phyloP scores from a whole-genome alignment of 768 basidiomycete genomes.

The Mycena maculata region DNA sequence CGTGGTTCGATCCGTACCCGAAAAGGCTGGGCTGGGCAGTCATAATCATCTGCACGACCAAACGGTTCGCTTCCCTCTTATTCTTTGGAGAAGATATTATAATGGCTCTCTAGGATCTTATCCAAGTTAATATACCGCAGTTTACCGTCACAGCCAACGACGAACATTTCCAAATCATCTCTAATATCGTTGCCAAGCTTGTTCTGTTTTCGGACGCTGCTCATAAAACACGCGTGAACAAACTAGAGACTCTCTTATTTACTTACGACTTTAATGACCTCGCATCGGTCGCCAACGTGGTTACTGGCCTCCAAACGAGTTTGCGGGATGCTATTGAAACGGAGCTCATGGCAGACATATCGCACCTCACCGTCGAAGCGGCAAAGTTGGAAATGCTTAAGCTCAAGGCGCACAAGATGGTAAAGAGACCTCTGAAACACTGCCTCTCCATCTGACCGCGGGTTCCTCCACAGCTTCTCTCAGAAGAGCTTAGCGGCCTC shows the following conservation, averaged over 20 bases:
- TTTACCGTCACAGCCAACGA: slow-evolving; percentile 90
- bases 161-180: slow-evolving; percentile 85
- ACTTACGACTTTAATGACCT: slow-evolving; percentile 91
- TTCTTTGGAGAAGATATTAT: slow-evolving; percentile 2
- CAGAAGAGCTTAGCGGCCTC: slow-evolving; percentile 84
- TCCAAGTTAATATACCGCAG: slow-evolving; percentile 83
- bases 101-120: slow-evolving; percentile 70
- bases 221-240: slow-evolving; percentile 81
- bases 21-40: slow-evolving; percentile 47
- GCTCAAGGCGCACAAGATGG: slow-evolving; percentile 71
- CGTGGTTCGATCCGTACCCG: slow-evolving; percentile 50
- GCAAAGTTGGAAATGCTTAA: slow-evolving; percentile 69
- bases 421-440: not conserved
- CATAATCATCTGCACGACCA: slow-evolving; percentile 71
- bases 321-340: slow-evolving; percentile 74
- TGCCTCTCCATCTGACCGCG: not conserved
- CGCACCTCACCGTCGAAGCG: slow-evolving; percentile 54
- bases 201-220: slow-evolving; percentile 91
- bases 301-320: slow-evolving; percentile 77
- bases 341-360: slow-evolving; percentile 53
- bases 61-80: slow-evolving; percentile 58
- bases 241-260: slow-evolving; percentile 84
- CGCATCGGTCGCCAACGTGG: slow-evolving; percentile 73
- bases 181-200: slow-evolving; percentile 87
- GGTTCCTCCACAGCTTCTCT: slow-evolving; percentile 52